Evolutionary conservation across 1,284 basidiomycete genomes (phyloP), one percentile per base, ranked within the genome.

Genomic region (Megacollybia platyphylla): DNA sequence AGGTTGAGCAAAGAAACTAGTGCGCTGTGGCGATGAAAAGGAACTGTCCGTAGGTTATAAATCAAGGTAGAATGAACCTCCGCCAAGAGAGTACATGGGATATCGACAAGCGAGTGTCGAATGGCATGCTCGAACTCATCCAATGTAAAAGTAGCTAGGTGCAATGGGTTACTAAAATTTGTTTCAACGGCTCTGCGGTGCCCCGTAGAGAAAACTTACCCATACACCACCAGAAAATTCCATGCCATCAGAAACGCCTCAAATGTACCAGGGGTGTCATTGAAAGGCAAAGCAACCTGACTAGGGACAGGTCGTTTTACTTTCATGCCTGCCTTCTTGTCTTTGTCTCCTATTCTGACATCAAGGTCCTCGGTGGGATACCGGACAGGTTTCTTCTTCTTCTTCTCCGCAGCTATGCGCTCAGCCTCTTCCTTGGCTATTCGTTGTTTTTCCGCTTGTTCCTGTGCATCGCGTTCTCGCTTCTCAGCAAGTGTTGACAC

Each of bases 121-220:
- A 98, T 66, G 0, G 91, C 84, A 47, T 81, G 75, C 56, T 94
- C 91, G 56, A 87, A 90, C 53, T 97, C 96, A 58, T 98, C 96
- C 52, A 97, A 68, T 0, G 90, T 86, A 58, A 97, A 90, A 7
- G 82, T 67, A n/a, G 93, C 94, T 7, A 98, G 63, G 48, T 84
- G 79, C 10, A 98, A 69, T 2, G 92, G 82, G 71, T 87, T 82
- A 6, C 90, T 91, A 54, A 11, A 34, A 17, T 44, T 30, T 30
- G 41, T 13, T 7, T 37, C 13, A 41, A 34, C 31, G 15, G 31
- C 44, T 36, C 36, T 32, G 17, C 38, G 40, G 15, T 29, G 35
- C 11, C 11, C 7, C 36, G 37, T 24, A 20, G 40, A 39, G 29
- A 46, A 18, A 26, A 63, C 81, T 53, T 57, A 91, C 88, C 91